Conservation (phyloP, 768 basidiomycete genomes). For the Hemileccinum impolitum region DNA sequence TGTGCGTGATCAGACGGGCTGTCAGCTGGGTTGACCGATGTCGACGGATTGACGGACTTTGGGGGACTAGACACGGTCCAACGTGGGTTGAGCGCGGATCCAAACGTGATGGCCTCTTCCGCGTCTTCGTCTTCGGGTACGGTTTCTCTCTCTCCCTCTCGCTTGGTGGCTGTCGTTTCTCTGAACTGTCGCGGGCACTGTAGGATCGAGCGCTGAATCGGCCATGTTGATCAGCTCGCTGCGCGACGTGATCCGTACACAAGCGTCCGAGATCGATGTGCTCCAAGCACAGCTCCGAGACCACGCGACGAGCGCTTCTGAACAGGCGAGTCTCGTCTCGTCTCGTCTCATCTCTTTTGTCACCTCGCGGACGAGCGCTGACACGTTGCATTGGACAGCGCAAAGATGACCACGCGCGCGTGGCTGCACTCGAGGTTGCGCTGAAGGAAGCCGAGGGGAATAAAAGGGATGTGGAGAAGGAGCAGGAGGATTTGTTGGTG, state of each 20-base stretch:
- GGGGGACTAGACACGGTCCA: conserved; percentile 70
- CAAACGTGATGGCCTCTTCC: conserved; percentile 57
- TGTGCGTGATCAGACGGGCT: conserved; percentile 73
- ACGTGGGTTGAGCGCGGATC: conserved; percentile 66
- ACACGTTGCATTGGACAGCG: conserved; percentile 31
- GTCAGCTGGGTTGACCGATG: too few species aligned
- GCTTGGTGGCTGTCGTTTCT: too few species aligned
- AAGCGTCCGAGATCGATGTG: conserved; percentile 74
- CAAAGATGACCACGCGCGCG: conserved; percentile 43
- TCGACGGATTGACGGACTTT: too few species aligned
- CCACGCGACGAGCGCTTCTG: conserved; percentile 32
- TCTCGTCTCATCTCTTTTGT: not conserved
- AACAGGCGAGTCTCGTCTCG: conserved; percentile 31
- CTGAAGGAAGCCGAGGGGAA: conserved; percentile 57
- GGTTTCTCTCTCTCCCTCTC: conserved; percentile 11
- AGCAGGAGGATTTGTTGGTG: conserved; percentile 94
- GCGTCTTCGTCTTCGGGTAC: conserved; percentile 49
- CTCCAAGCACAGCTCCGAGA: conserved; percentile 60
- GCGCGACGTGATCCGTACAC: conserved; percentile 76
- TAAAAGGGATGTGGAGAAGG: conserved; percentile 84
- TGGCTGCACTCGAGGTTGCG: conserved; percentile 44
- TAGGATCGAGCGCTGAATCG: conserved; percentile 71
- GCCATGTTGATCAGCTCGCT: conserved; percentile 80
- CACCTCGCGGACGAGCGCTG: not conserved
- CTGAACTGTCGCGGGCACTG: not conserved